Evolutionary conservation across 768 basidiomycete species (phyloP).

Genomic region (Suillus placidus): DNA sequence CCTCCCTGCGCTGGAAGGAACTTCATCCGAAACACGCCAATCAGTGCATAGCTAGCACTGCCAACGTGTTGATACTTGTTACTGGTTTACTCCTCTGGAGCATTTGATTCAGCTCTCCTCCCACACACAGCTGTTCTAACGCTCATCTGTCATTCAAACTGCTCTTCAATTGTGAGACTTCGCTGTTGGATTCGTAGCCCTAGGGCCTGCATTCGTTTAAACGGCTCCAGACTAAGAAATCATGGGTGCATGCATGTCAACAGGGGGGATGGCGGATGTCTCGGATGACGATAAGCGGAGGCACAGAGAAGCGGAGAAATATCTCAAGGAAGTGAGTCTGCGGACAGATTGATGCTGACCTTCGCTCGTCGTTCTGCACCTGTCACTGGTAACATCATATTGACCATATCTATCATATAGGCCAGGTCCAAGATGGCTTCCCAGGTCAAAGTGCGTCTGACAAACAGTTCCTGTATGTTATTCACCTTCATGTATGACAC

Average conservation of each 20-base stretch:
- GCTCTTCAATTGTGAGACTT: not conserved
- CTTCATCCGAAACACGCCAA: not conserved
- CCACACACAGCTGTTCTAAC: slow-evolving; percentile 13
- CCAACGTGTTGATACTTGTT: slow-evolving; percentile 12
- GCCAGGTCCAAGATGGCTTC: slow-evolving; percentile 69
- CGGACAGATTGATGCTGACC: not conserved
- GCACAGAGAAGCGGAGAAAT: slow-evolving; percentile 75
- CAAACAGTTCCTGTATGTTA: not conserved
- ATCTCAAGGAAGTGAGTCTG: slow-evolving; percentile 68
- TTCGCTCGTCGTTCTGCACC: slow-evolving; percentile 7
- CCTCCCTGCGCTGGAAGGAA: not conserved
- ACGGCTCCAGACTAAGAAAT: slow-evolving; percentile 12
- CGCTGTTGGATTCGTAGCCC: slow-evolving; percentile 22
- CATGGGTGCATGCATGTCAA: slow-evolving; percentile 85
- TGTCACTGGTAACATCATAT: slow-evolving; percentile 13
- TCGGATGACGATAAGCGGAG: slow-evolving; percentile 68
- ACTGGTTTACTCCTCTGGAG: not conserved
- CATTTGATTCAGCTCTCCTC: slow-evolving; percentile 1
- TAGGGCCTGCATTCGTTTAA: slow-evolving; percentile 5
- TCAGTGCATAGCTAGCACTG: not conserved
- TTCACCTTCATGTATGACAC: not conserved
- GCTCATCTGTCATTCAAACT: slow-evolving; percentile 10
- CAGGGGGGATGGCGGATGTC: slow-evolving; percentile 54
- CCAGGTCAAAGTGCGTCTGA: slow-evolving; percentile 74
- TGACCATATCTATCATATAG: slow-evolving; percentile 39